Base-by-base conservation (phyloP, 2,329 filamentous ascomycete genomes). In the Alternaria consortialis region DNA sequence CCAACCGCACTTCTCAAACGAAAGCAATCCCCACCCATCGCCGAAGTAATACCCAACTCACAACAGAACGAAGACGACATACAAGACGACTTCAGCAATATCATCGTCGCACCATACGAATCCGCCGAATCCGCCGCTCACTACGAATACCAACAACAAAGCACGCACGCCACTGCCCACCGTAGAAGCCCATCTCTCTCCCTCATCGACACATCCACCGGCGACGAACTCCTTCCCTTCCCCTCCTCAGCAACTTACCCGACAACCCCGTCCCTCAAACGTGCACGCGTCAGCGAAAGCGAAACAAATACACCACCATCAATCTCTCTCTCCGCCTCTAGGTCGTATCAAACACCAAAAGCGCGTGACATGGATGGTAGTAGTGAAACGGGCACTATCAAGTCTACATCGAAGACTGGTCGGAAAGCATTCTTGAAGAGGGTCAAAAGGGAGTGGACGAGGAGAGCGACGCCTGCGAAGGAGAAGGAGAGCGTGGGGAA, bases 381-480 rank as follows among this genome's bases (percentile, higher is more conserved):
- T 56, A 40, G 31, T 5, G 53, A 32, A 13, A 61, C 59, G 5
- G 55, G 43, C 23, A 25, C 56, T 7, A 42, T 17, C 4, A 56
- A 57, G 25, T 64, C 56, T 6, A 56, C 62, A 1, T 61, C 64
- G 13, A 65, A 55, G 40, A n/a, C 63, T 4, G 46, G 54, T 11
- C 34, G 66, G 6, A 68, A 59, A 4, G 58, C 63, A 0, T 71
- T 60, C 27, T 42, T 66, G 1, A 72, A 69, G 25, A 64, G 66
- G 34, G 56, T 74, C 2, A 73, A 73, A 60, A 63, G 70, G 55
- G 60, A 60, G 0, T 75, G 73, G 74, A 54, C 72, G 1, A 66
- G 59, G 39, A 67, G 47, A 3, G 44, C 42, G 4, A 61, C 53
- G n/a, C 51, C 58, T 8, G 57, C 23, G 4, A 32, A 59, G 23